These are phyloP conservation scores for Amaranthus cruentus DNA, from an alignment of 148 eudicot species.

Conservation along the genomic window DNA sequence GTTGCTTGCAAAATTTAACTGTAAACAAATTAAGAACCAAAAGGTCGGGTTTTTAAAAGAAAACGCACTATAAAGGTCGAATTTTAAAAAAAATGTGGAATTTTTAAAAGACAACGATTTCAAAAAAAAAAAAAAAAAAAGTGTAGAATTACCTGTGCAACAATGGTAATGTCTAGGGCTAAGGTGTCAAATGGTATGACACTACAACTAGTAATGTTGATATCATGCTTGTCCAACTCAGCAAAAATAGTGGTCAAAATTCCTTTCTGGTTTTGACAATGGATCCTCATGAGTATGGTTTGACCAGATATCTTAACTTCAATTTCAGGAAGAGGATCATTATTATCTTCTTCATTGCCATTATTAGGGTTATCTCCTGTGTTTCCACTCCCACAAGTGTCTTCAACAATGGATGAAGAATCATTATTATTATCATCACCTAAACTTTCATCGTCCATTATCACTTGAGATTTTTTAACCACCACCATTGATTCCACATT, in stretches of 20 bases:
- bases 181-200: conserved; percentile 18
- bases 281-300: conserved; percentile 30
- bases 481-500: conserved; percentile 9
- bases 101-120: too few species aligned
- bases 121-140: too few species aligned
- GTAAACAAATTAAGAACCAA: too few species aligned
- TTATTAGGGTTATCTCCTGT: background rate
- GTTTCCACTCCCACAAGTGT: background rate
- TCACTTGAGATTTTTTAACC: conserved; percentile 8
- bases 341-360: background rate
- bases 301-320: conserved; percentile 25
- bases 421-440: background rate
- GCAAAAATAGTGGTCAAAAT: conserved; percentile 15
- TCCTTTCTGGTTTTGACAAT: conserved; percentile 28
- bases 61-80: too few species aligned
- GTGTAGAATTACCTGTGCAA: conserved; percentile 37
- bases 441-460: background rate
- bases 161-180: conserved; percentile 31
- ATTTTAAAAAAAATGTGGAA: too few species aligned
- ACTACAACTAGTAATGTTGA: conserved; percentile 16
- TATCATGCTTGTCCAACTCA: conserved; percentile 27
- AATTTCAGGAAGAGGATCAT: conserved; percentile 1
- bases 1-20: too few species aligned
- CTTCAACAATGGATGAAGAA: background rate
- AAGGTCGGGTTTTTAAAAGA: too few species aligned